Percentiles rank a stretch among this genome's conserved stretches.
Conservation (phyloP, 148 eudicot genomes). For the Cornus florida region DNA sequence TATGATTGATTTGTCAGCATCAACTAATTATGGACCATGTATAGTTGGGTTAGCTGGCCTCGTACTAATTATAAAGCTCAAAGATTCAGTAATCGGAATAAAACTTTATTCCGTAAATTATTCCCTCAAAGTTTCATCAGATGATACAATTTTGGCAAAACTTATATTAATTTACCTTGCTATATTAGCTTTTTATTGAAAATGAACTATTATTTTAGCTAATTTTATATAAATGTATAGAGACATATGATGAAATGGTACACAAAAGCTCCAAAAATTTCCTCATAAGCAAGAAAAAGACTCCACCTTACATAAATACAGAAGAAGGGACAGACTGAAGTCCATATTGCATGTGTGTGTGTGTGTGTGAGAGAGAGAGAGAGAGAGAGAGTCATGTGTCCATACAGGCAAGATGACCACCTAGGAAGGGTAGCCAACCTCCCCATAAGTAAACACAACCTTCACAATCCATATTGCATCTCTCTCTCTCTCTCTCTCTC, state of each 20-base stretch:
- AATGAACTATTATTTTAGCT: not conserved
- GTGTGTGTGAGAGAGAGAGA: not conserved
- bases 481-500: conserved; percentile 7
- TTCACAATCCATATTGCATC: conserved; percentile 4
- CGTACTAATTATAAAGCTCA: too few relatives aligned
- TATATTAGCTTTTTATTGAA: not conserved
- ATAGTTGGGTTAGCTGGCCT: too few relatives aligned
- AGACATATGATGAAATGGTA: not conserved
- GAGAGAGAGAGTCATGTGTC: not conserved
- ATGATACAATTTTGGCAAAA: not conserved
- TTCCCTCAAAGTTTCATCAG: not conserved
- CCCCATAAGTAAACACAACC: conserved; percentile 4
- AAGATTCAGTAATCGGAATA: too few relatives aligned
- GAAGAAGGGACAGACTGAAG: not conserved
- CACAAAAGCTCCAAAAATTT: conserved; percentile 6
- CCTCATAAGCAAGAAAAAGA: not conserved
- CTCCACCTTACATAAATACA: conserved; percentile 1
- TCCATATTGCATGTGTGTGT: not conserved
- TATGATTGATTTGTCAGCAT: too few relatives aligned
- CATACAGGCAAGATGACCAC: conserved; percentile 4
- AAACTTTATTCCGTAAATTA: too few relatives aligned
- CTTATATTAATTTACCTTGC: not conserved
- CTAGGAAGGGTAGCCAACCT: conserved; percentile 5
- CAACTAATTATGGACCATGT: too few relatives aligned
- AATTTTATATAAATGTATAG: not conserved